These are phyloP conservation scores for Gypsophila paniculata DNA, from an alignment of 179 eudicot genomes.

Conservation along the genomic window DNA sequence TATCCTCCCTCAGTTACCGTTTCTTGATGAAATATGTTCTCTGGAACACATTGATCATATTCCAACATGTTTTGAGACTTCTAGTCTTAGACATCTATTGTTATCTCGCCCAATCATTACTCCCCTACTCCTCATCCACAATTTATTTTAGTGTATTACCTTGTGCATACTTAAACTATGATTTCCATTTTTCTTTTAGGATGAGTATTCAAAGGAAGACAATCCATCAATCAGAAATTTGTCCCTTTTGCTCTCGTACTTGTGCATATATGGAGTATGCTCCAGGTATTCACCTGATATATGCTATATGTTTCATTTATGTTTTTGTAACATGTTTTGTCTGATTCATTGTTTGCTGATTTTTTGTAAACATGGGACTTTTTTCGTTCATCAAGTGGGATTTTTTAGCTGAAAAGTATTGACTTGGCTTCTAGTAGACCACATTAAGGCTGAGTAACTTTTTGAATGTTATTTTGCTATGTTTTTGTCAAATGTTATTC, in stretches of 20 bases:
- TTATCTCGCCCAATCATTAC: not conserved
- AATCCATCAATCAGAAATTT: slow-evolving; percentile 80
- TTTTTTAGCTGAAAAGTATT: not conserved
- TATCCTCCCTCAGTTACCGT: not conserved
- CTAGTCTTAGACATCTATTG: not conserved
- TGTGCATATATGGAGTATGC: slow-evolving; percentile 84
- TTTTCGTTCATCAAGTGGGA: not conserved
- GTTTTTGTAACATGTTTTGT: not conserved
- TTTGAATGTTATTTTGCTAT: not conserved
- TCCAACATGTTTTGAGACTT: slow-evolving; percentile 2
- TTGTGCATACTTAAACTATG: not conserved
- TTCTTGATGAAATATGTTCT: not conserved
- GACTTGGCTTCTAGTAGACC: not conserved
- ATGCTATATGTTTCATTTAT: not conserved
- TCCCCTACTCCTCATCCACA: not conserved
- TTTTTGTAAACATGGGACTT: not conserved
- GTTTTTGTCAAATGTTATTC: not conserved
- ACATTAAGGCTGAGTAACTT: not conserved
- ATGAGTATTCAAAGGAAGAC: slow-evolving; percentile 76
- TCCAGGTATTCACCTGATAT: slow-evolving; percentile 51
- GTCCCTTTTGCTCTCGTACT: slow-evolving; percentile 78
- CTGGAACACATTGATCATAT: not conserved
- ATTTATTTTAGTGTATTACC: not conserved
- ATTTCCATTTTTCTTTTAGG: slow-evolving; percentile 39
- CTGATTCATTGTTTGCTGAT: not conserved